A percentile compares a stretch with the other conserved stretches of the same genome.
Evolutionary conservation across 768 basidiomycete genomes (phyloP).

Genomic region (Podaxis sp.): DNA sequence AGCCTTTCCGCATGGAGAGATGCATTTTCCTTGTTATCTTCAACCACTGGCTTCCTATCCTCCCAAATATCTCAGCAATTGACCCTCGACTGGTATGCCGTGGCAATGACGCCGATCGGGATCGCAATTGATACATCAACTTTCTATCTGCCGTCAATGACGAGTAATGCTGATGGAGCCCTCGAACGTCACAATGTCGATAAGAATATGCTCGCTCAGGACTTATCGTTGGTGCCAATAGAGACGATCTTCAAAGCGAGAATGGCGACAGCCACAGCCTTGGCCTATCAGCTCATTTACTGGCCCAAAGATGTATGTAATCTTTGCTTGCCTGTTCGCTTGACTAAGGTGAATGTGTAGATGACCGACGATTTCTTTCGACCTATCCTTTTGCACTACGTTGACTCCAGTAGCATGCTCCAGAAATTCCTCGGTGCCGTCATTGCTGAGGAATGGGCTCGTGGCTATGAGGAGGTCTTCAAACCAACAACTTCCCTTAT

Average conservation of each 20-base stretch:
- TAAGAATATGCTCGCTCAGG: constrained; percentile 91
- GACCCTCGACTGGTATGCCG: constrained; percentile 79
- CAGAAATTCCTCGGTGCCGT: constrained; percentile 85
- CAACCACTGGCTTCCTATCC: constrained; percentile 44
- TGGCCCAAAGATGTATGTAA: constrained; percentile 61
- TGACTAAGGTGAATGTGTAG: constrained; percentile 9
- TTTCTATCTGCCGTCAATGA: constrained; percentile 63
- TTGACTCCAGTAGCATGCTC: constrained; percentile 86
- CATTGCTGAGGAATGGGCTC: constrained; percentile 91
- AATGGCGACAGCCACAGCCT: constrained; percentile 69
- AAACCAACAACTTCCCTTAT: constrained; percentile 32
- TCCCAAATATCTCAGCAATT: constrained; percentile 51
- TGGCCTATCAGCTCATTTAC: constrained; percentile 62
- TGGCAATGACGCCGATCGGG: constrained; percentile 89
- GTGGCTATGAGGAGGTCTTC: constrained; percentile 35
- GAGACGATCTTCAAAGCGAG: constrained; percentile 80
- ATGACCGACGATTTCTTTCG: constrained; percentile 64
- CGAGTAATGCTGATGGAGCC: constrained; percentile 39
- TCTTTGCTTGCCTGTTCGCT: background rate
- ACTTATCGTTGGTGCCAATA: constrained; percentile 72
- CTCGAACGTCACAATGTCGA: constrained; percentile 89
- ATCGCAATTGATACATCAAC: constrained; percentile 62
- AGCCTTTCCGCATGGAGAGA: constrained; percentile 73
- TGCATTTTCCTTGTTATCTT: constrained; percentile 54
- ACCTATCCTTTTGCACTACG: constrained; percentile 72